A percentile compares a stretch with the other conserved stretches of the same genome.
These are phyloP conservation scores for Penicillium concentricum DNA, from an alignment of 2,329 filamentous ascomycete species.

Conservation along the genomic window DNA sequence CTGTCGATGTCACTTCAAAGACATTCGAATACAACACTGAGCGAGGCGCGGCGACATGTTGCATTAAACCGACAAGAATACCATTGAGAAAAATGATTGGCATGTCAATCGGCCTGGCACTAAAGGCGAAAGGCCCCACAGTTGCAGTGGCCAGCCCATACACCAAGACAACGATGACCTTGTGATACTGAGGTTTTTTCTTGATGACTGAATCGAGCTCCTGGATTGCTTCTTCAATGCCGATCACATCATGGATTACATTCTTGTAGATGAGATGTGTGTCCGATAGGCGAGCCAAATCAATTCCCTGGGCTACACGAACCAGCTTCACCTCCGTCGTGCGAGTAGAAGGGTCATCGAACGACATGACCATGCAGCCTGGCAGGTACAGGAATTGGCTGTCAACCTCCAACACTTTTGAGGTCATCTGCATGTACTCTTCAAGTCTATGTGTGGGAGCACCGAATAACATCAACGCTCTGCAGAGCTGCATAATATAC, in stretches of 20 bases:
- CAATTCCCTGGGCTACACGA: slow-evolving; percentile 39
- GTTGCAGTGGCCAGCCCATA: slow-evolving; percentile 73
- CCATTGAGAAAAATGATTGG: slow-evolving; percentile 74
- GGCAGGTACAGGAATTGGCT: slow-evolving; percentile 84
- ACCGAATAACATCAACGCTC: slow-evolving; percentile 84
- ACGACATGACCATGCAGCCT: slow-evolving; percentile 53
- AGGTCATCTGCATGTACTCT: slow-evolving; percentile 84
- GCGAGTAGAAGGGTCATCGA: slow-evolving; percentile 55
- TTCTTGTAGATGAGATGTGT: slow-evolving; percentile 47
- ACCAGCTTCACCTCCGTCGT: slow-evolving; percentile 47
- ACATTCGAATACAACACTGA: slow-evolving; percentile 66
- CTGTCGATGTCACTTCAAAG: slow-evolving; percentile 62
- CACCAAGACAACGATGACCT: slow-evolving; percentile 58
- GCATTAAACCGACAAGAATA: slow-evolving; percentile 68
- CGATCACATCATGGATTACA: slow-evolving; percentile 45
- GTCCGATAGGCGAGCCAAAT: slow-evolving; percentile 43
- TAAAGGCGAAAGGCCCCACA: slow-evolving; percentile 77
- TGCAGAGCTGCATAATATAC: slow-evolving; percentile 81
- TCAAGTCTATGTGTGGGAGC: slow-evolving; percentile 88
- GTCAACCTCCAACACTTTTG: slow-evolving; percentile 80
- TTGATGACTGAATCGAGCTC: slow-evolving; percentile 54
- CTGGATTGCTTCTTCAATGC: slow-evolving; percentile 43
- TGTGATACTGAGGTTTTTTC: slow-evolving; percentile 54
- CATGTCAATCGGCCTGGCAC: slow-evolving; percentile 72
- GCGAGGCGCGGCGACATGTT: slow-evolving; percentile 72